Evolutionary conservation across 352 stramenopile species (phyloP).

Genomic region (Phytophthora meadii): DNA sequence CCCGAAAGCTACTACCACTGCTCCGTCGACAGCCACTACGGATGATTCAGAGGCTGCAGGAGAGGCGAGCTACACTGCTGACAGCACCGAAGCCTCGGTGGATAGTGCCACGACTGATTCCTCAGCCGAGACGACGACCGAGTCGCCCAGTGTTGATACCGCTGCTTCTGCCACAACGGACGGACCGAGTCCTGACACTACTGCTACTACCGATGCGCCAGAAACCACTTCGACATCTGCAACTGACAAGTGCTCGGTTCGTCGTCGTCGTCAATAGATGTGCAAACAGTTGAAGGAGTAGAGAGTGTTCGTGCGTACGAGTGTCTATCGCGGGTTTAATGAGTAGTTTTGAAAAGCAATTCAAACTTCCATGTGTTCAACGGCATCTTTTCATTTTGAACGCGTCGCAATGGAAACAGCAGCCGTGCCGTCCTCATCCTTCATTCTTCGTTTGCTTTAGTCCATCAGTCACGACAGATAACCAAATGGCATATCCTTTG

Average conservation of each 20-base stretch:
- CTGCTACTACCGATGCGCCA: constrained; percentile 2
- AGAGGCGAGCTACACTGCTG: constrained; percentile 15
- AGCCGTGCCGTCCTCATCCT: constrained; percentile 21
- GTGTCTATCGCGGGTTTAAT: background rate
- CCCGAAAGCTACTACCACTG: constrained; percentile 2
- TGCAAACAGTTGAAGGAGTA: background rate
- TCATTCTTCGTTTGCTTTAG: constrained; percentile 6
- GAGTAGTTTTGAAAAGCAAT: background rate
- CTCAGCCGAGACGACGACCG: constrained; percentile 7
- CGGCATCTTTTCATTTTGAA: background rate
- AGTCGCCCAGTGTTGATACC: background rate
- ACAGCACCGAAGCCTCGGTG: constrained; percentile 1
- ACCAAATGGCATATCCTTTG: constrained; percentile 12
- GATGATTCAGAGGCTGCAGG: constrained; percentile 21
- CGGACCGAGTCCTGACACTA: background rate
- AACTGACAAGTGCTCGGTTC: constrained; percentile 21
- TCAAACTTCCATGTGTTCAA: background rate
- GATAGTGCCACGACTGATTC: background rate
- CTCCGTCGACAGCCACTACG: constrained; percentile 14
- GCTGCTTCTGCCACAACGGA: constrained; percentile 9
- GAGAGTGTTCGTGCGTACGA: background rate
- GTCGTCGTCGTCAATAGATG: constrained; percentile 13
- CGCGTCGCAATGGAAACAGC: constrained; percentile 20
- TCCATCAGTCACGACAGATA: constrained; percentile 6
- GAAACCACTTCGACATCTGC: constrained; percentile 11